Conservation (phyloP, 1,284 basidiomycete species). For the Ustilago cynodontis region DNA sequence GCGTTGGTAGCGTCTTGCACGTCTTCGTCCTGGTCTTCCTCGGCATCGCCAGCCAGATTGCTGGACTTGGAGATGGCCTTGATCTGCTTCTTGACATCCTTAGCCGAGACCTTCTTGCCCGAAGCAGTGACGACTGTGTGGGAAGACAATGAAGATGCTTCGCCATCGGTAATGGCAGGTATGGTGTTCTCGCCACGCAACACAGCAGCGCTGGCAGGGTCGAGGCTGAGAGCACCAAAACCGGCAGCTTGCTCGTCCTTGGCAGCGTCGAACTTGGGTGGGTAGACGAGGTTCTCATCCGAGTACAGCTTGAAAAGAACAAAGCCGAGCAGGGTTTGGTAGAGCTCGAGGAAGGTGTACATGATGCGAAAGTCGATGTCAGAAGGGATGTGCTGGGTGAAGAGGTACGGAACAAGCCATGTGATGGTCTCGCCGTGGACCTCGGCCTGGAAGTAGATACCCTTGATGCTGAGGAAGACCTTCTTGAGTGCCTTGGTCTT, state of each 20-base stretch:
- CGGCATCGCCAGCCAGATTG: constrained; percentile 33
- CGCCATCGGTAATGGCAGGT: constrained; percentile 17
- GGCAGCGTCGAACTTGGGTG: constrained; percentile 85
- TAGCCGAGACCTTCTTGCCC: constrained; percentile 72
- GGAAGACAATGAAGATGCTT: constrained; percentile 32
- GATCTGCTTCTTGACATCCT: constrained; percentile 73
- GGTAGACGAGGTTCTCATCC: constrained; percentile 92
- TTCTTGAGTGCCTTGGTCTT: constrained; percentile 87
- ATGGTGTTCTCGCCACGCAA: constrained; percentile 55
- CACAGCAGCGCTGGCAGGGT: constrained; percentile 72
- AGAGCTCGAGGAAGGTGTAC: constrained; percentile 97
- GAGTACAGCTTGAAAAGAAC: constrained; percentile 97
- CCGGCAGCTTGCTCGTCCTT: constrained; percentile 87
- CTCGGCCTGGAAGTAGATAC: constrained; percentile 97
- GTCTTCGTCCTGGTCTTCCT: constrained; percentile 42
- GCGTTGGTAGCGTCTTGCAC: constrained; percentile 24
- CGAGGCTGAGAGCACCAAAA: constrained; percentile 88
- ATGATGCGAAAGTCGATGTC: constrained; percentile 99
- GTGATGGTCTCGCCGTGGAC: constrained; percentile 91
- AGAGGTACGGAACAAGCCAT: constrained; percentile 98
- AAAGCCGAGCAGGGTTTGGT: constrained; percentile 95
- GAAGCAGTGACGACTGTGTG: constrained; percentile 46
- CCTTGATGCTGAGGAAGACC: constrained; percentile 97
- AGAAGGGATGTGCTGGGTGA: constrained; percentile 91
- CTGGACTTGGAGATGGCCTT: constrained; percentile 70